Evolutionary conservation across 2,329 filamentous ascomycete genomes (phyloP).

Genomic region (Trichoderma endophyticum): DNA sequence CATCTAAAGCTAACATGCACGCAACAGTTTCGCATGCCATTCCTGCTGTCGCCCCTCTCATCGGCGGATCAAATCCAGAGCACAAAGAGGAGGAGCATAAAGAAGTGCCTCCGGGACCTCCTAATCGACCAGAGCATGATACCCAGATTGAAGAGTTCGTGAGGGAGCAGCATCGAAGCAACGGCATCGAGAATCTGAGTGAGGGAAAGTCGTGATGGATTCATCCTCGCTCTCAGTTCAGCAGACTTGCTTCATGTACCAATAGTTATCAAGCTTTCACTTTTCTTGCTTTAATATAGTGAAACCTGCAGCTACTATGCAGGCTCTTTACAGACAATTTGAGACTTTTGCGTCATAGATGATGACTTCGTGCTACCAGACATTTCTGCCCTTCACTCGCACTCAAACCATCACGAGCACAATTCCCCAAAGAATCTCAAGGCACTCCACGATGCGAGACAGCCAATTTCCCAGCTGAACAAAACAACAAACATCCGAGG

Average conservation of each 20-base stretch:
- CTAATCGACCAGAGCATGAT: slow-evolving; percentile 45
- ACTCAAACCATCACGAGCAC: neutral
- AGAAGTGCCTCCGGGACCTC: slow-evolving; percentile 34
- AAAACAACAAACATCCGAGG: neutral
- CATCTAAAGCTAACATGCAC: neutral
- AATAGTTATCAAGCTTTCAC: neutral
- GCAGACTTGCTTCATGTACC: neutral
- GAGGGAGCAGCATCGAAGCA: slow-evolving; percentile 51
- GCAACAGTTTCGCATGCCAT: slow-evolving; percentile 42
- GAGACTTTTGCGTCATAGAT: neutral
- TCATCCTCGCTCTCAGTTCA: neutral
- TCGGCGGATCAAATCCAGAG: slow-evolving; percentile 36
- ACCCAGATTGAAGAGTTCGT: slow-evolving; percentile 51
- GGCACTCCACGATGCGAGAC: neutral
- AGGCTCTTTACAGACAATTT: neutral
- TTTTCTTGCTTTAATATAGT: neutral
- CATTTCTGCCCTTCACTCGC: neutral
- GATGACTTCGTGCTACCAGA: neutral
- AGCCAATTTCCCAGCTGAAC: neutral
- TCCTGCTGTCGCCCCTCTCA: slow-evolving; percentile 40
- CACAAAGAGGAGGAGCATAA: slow-evolving; percentile 22
- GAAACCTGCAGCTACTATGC: neutral
- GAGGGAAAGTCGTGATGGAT: neutral
- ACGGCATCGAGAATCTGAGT: neutral
- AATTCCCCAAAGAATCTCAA: neutral